Evolutionary conservation across 371 early-diverging fungal genomes (phyloP).

Genomic region (Mortierella sp.): DNA sequence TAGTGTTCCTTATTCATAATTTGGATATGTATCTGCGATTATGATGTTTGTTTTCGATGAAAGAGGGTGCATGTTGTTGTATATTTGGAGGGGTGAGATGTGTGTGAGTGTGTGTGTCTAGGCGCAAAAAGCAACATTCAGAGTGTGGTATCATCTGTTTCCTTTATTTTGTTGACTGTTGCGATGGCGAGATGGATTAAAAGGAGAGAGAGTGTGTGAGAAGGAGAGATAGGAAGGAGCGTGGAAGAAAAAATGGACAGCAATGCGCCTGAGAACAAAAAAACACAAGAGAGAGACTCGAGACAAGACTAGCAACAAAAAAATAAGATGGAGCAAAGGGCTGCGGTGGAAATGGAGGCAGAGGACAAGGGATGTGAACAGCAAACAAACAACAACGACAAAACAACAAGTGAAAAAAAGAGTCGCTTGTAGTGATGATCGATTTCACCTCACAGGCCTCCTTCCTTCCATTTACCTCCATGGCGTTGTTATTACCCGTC

Average conservation of each 20-base stretch:
- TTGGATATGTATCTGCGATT: neutral
- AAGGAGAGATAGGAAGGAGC: neutral
- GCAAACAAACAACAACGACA: neutral
- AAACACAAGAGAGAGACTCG: neutral
- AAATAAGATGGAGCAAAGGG: neutral
- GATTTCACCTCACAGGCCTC: neutral
- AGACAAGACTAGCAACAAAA: neutral
- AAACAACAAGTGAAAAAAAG: neutral
- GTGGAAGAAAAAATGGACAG: conserved; percentile 4
- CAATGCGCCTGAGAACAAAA: conserved; percentile 9
- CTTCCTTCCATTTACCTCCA: neutral
- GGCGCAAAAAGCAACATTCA: neutral
- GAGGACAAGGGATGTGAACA: neutral
- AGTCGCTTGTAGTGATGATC: neutral
- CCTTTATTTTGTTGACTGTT: neutral
- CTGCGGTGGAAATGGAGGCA: neutral
- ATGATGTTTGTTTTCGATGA: neutral
- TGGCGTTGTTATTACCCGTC: neutral
- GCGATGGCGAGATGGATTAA: no score
- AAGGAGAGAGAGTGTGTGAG: neutral
- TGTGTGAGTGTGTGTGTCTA: neutral
- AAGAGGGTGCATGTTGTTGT: no score
- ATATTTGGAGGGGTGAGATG: neutral
- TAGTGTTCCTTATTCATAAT: neutral
- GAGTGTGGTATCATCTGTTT: neutral